Percentiles rank a stretch among this genome's conserved stretches.
These are phyloP conservation scores for Hypoxylon sp. DNA, from an alignment of 2,329 filamentous ascomycete species.

Conservation along the genomic window DNA sequence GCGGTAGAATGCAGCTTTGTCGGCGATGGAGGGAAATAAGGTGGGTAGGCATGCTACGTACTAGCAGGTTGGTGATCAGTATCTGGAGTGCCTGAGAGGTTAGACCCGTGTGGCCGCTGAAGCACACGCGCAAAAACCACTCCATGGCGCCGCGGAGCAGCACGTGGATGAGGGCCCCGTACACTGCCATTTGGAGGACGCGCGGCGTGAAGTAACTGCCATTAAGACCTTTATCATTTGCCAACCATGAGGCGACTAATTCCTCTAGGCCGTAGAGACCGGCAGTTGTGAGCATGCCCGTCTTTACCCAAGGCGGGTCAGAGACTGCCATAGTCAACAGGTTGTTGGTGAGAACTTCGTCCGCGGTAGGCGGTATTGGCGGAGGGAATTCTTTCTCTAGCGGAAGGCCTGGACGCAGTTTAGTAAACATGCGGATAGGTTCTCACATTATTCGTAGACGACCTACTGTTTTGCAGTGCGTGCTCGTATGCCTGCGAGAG, in stretches of 20 bases:
- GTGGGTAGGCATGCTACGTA: neutral
- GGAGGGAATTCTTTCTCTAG: conserved; percentile 1
- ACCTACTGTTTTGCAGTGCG: conserved; percentile 8
- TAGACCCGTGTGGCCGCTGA: neutral
- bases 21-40: neutral
- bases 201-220: conserved; percentile 10
- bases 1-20: neutral
- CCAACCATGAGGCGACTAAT: conserved; percentile 11
- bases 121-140: neutral
- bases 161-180: neutral
- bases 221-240: neutral
- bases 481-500: conserved; percentile 3
- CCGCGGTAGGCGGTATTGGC: neutral
- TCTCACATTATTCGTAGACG: neutral
- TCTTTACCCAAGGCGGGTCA: conserved; percentile 7
- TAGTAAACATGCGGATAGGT: neutral
- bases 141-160: neutral
- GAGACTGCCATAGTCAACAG: neutral
- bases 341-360: neutral
- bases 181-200: neutral
- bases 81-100: neutral
- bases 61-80: neutral
- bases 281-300: neutral
- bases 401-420: neutral
- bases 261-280: conserved; percentile 11